Evolutionary conservation across 306 rosid species (phyloP).

Genomic region (Astragalus glycyphyllos): DNA sequence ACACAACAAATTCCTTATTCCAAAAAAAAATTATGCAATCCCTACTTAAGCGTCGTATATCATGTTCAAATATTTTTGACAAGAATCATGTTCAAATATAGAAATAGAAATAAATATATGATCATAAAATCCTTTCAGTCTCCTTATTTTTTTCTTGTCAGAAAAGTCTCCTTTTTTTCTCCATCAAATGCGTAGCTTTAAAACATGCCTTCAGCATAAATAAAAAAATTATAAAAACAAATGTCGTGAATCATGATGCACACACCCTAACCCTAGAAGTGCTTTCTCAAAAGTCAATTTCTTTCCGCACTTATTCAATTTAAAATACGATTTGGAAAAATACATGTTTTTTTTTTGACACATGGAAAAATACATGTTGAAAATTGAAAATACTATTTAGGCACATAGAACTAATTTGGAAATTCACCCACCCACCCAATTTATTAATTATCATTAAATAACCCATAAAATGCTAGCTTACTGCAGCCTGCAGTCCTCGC

Average conservation of each 20-base stretch:
- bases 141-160: background rate
- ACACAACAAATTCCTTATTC: no score
- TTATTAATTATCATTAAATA: slow-evolving; percentile 25
- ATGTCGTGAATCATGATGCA: slow-evolving; percentile 24
- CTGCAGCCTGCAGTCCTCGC: no score
- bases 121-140: background rate
- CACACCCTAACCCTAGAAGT: slow-evolving; percentile 5
- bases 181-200: background rate
- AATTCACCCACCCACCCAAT: slow-evolving; percentile 43
- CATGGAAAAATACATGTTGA: slow-evolving; percentile 45
- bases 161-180: background rate
- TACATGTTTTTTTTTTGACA: no score
- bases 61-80: background rate
- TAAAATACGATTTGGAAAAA: background rate
- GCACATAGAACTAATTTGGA: slow-evolving; percentile 29
- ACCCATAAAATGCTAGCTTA: background rate
- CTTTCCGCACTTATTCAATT: background rate
- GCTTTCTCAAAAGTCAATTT: slow-evolving; percentile 33
- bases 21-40: no score
- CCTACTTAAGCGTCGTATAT: no score
- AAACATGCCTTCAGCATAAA: background rate
- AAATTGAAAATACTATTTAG: slow-evolving; percentile 5
- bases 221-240: background rate
- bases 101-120: background rate
- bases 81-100: background rate